Conservation (phyloP, 2,329 filamentous ascomycete species). For the Aspergillus hiratsukae region DNA sequence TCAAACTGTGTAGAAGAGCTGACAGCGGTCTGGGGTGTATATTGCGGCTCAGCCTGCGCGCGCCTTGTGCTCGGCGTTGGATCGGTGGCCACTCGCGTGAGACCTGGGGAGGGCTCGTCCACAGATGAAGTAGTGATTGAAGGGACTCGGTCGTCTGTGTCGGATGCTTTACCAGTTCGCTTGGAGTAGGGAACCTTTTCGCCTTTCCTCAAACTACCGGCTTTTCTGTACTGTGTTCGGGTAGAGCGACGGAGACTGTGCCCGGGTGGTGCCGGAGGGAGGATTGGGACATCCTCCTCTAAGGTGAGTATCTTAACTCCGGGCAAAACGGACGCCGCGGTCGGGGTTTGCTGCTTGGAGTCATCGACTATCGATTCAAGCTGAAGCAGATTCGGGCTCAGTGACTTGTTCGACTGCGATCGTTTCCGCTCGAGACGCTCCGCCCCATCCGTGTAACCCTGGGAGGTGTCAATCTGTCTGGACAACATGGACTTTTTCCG, state of each 20-base stretch:
- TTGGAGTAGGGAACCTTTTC: conserved; percentile 72
- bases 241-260: conserved; percentile 84
- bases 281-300: conserved; percentile 75
- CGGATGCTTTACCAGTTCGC: conserved; percentile 61
- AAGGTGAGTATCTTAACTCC: conserved; percentile 43
- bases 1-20: conserved; percentile 23
- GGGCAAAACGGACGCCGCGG: conserved; percentile 53
- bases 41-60: conserved; percentile 45
- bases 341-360: conserved; percentile 64
- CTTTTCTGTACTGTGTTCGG: conserved; percentile 79
- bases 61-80: conserved; percentile 26
- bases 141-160: conserved; percentile 53
- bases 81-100: conserved; percentile 35
- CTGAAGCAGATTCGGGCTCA: conserved; percentile 62
- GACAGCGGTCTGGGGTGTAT: conserved; percentile 24
- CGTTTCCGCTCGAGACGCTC: conserved; percentile 71
- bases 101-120: conserved; percentile 29
- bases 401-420: conserved; percentile 54
- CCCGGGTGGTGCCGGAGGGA: conserved; percentile 69
- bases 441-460: conserved; percentile 75
- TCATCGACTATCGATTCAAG: conserved; percentile 81
- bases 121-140: conserved; percentile 31
- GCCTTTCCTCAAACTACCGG: conserved; percentile 73
- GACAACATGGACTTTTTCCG: conserved; percentile 97
- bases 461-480: conserved; percentile 75